Evolutionary conservation across 306 rosid species (phyloP).

Genomic region (Cucumis cinereus): DNA sequence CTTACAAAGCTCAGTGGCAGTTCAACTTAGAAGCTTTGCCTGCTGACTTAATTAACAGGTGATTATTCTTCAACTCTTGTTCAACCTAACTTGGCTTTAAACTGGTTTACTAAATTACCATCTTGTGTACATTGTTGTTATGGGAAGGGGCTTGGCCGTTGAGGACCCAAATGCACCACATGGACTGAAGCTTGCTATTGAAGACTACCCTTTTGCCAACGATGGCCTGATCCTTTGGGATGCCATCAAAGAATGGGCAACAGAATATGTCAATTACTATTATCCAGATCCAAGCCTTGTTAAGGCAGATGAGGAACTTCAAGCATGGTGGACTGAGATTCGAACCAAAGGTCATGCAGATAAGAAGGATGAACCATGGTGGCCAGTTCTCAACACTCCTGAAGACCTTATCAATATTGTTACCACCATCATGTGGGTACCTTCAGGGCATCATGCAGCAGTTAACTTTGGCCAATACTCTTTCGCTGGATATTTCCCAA

Average conservation of each 20-base stretch:
- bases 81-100: background rate
- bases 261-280: constrained; percentile 48
- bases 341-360: constrained; percentile 50
- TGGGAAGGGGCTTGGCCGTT: constrained; percentile 51
- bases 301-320: constrained; percentile 50
- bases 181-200: constrained; percentile 45
- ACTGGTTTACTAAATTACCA: background rate
- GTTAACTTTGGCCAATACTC: constrained; percentile 67
- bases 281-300: constrained; percentile 31
- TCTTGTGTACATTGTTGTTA: background rate
- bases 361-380: constrained; percentile 77
- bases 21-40: constrained; percentile 61
- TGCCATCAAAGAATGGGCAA: constrained; percentile 44
- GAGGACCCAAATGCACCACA: constrained; percentile 59
- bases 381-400: constrained; percentile 46
- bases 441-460: constrained; percentile 72
- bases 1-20: constrained; percentile 55
- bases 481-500: constrained; percentile 62
- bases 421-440: constrained; percentile 43
- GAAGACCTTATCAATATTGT: constrained; percentile 45
- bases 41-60: constrained; percentile 61
- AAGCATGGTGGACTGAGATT: constrained; percentile 79
- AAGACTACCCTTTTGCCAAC: constrained; percentile 70
- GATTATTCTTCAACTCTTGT: background rate
- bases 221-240: constrained; percentile 68